Conservation (phyloP, 2,329 filamentous ascomycete species). For the Fusarium marasasianum region DNA sequence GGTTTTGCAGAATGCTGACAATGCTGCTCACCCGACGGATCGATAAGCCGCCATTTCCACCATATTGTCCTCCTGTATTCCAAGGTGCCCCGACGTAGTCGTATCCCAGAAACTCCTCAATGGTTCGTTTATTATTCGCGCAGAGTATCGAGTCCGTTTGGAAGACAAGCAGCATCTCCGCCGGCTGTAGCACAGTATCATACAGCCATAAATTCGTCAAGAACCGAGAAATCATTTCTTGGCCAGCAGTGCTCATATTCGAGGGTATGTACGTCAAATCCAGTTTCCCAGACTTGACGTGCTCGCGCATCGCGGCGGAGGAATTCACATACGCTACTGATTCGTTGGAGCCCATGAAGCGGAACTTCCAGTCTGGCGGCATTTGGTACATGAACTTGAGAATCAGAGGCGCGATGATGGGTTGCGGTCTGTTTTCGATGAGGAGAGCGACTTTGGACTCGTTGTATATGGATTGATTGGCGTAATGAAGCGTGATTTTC, state of each 20-base stretch:
- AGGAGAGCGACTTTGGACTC: neutral
- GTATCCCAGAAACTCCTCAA: neutral
- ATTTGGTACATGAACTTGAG: neutral
- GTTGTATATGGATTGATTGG: neutral
- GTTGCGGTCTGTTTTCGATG: neutral
- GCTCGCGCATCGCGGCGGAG: neutral
- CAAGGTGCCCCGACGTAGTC: neutral
- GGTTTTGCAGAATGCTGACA: neutral
- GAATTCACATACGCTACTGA: neutral
- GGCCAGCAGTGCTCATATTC: neutral
- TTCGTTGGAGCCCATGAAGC: neutral
- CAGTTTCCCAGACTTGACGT: neutral
- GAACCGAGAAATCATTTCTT: neutral
- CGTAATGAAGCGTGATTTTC: neutral
- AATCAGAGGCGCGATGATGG: neutral
- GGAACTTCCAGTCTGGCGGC: neutral
- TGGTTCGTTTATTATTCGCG: neutral
- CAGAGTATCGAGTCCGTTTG: neutral
- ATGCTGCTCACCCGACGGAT: neutral
- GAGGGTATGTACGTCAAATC: neutral
- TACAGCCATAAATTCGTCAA: neutral
- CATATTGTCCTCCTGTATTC: neutral
- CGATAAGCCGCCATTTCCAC: neutral
- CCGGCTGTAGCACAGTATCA: neutral
- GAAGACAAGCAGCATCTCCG: neutral